Conservation (phyloP, 345 rosid genomes). For the Brassica napus region DNA sequence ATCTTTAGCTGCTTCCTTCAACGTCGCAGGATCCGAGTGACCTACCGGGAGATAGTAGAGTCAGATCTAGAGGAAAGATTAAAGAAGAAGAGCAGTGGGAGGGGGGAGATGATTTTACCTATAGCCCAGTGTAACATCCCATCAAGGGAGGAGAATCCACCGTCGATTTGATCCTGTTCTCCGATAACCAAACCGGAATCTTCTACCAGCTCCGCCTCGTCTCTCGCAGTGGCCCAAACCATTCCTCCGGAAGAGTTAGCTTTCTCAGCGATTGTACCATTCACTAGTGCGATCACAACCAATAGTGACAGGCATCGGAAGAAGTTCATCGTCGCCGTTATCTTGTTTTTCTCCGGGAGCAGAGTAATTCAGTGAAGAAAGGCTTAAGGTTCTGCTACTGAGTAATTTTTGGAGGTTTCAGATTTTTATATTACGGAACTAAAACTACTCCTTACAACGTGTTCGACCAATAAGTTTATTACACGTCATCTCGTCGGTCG, state of each 20-base stretch:
- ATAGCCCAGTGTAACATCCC: slow-evolving; percentile 98
- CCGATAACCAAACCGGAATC: slow-evolving; percentile 46
- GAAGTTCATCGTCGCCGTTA: slow-evolving; percentile 11
- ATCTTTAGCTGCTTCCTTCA: slow-evolving; percentile 77
- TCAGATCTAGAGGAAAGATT: slow-evolving; percentile 7
- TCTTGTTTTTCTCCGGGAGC: slow-evolving; percentile 9
- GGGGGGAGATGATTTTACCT: slow-evolving; percentile 41
- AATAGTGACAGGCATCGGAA: slow-evolving; percentile 16
- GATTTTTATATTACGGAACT: slow-evolving; percentile 22
- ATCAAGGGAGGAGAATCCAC: slow-evolving; percentile 90
- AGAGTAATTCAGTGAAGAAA: neutral
- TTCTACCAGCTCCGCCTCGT: slow-evolving; percentile 58
- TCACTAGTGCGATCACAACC: slow-evolving; percentile 20
- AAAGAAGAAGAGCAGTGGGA: neutral
- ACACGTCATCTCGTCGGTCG: slow-evolving; percentile 25
- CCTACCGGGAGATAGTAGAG: slow-evolving; percentile 44
- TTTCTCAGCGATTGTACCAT: slow-evolving; percentile 39
- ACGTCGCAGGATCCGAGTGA: slow-evolving; percentile 78
- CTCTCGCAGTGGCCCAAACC: slow-evolving; percentile 68
- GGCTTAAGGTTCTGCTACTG: neutral
- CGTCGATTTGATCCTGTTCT: slow-evolving; percentile 62
- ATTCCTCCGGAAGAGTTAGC: slow-evolving; percentile 51
- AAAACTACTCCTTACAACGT: slow-evolving; percentile 19
- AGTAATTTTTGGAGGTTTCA: neutral
- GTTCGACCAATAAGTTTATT: slow-evolving; percentile 19